Base-by-base conservation (phyloP, 1,284 basidiomycete genomes). In the Fomitiporia mediterranea region DNA sequence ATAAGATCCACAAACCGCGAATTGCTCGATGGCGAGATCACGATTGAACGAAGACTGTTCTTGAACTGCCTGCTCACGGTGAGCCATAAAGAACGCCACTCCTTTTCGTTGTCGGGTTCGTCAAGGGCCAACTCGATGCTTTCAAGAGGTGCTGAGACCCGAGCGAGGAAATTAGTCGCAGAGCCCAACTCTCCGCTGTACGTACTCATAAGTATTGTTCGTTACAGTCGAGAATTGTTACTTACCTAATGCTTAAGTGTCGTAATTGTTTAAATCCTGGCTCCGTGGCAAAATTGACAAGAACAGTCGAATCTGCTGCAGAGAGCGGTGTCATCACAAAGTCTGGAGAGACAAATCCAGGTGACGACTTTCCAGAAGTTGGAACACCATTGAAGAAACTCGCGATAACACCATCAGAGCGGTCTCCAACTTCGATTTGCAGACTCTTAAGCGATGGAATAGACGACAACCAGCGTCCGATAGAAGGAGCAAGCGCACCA, bases 121-220 rank as follows among this genome's bases (percentile, higher is more conserved):
- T 89, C 87, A 60, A 90, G 82, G 64, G 82, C 73, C 39, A 90
- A 76, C 53, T 89, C 86, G 58, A 90, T 74, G 51, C 79, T 76
- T 23, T 74, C 70, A 62, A 90, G 69, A 32, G 79, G 74, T 65
- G 78, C 81, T 15, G 79, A 75, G 62, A 90, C 68, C 64, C 87
- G 84, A 61, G 77, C 80, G 60, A 89, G 68, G 71, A 90, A 90
- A 15, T 81, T 80, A 3, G 80, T 77, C 53, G 89, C 78, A 66
- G 83, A 86, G 6, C 77, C 74, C 4, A 79, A 80, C 58, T 84
- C 82, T 55, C 87, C 87, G 2, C 82, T 46, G n/a, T 28, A 5
- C 27, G 30, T 27, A 28, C 27, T n/a, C n/a, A n/a, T n/a, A n/a
- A n/a, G n/a, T n/a, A n/a, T n/a, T n/a, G n/a, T n/a, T n/a, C n/a